Conservation (phyloP, 257 asterid species). For the Anisodus acutangulus region DNA sequence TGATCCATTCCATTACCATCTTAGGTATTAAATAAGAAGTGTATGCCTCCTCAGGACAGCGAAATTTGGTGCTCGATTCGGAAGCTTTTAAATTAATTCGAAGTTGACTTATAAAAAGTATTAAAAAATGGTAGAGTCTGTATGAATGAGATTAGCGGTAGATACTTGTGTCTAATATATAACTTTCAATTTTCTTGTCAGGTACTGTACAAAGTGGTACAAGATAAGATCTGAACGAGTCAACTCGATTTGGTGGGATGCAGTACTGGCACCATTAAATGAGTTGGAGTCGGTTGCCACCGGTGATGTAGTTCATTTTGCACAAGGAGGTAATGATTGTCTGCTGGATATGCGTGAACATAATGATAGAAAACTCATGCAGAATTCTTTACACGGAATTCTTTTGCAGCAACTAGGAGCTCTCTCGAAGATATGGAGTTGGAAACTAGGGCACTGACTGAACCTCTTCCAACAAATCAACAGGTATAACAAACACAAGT, state of each 20-base stretch:
- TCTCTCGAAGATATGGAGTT: slow-evolving; percentile 92
- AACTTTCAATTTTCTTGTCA: slow-evolving; percentile 38
- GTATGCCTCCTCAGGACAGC: neutral
- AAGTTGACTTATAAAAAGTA: neutral
- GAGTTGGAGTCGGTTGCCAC: slow-evolving; percentile 78
- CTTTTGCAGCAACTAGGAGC: slow-evolving; percentile 52
- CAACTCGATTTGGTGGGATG: slow-evolving; percentile 85
- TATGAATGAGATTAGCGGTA: neutral
- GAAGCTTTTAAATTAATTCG: neutral
- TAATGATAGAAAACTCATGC: slow-evolving; percentile 31
- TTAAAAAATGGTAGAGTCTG: neutral
- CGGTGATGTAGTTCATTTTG: slow-evolving; percentile 49
- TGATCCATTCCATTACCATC: too few species aligned
- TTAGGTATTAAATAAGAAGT: too few species aligned
- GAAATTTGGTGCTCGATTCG: neutral
- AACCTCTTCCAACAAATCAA: slow-evolving; percentile 98
- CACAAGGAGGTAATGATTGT: slow-evolving; percentile 37
- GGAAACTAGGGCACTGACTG: slow-evolving; percentile 90
- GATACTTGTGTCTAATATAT: neutral
- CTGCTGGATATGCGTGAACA: slow-evolving; percentile 34
- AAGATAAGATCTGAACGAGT: slow-evolving; percentile 77
- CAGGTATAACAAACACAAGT: slow-evolving; percentile 52
- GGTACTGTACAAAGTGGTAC: slow-evolving; percentile 94
- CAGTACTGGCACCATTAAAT: slow-evolving; percentile 76
- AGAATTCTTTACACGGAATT: slow-evolving; percentile 32